Evolutionary conservation across 768 basidiomycete species (phyloP), one percentile per base, ranked within the genome.

Genomic region (Sistotremastrum suecicum): DNA sequence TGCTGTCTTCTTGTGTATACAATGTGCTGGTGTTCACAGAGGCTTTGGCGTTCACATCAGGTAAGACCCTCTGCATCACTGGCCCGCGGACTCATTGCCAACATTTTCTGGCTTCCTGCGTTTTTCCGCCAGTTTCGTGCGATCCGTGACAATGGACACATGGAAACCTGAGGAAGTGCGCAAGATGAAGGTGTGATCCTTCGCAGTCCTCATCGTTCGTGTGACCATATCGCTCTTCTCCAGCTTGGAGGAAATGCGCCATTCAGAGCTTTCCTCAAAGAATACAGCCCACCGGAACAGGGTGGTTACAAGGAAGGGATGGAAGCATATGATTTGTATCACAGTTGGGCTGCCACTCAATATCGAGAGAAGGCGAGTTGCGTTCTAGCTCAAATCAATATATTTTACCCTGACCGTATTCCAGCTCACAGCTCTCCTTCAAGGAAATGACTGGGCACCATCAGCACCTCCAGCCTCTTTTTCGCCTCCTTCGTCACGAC

Each of bases 111-210:
- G 30, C 34, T 45, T 29, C 51, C 43, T 45, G 54, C 43, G 54
- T 53, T 47, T 51, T 45, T 36, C 33, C 5, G 41, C 39, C 63
- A 87, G 84, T 60, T 94, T 91, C 63, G 87, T 94, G 46, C 74
- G 91, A 59, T 89, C 86, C 37, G 77, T 91, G 51, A 90, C 90
- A 45, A 97, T 95, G 92, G 92, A 95, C 64, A 84, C 89, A 52
- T 95, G 91, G 89, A 81, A 85, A 52, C 75, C 79, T 35, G 88
- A 92, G 48, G 90, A 95, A 62, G 66, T 89, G 51, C 79, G 61
- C 56, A 74, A 86, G 51, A 97, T 99, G 90, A 80, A 85, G 78
- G 89, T 90, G 42, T 43, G 67, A 59, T 46, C 41, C 37, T 42
- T 39, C 34, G 43, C 38, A 37, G 40, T 48, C 40, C 35, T 46